Conservation (phyloP, 345 rosid genomes). For the Hevea brasiliensis region DNA sequence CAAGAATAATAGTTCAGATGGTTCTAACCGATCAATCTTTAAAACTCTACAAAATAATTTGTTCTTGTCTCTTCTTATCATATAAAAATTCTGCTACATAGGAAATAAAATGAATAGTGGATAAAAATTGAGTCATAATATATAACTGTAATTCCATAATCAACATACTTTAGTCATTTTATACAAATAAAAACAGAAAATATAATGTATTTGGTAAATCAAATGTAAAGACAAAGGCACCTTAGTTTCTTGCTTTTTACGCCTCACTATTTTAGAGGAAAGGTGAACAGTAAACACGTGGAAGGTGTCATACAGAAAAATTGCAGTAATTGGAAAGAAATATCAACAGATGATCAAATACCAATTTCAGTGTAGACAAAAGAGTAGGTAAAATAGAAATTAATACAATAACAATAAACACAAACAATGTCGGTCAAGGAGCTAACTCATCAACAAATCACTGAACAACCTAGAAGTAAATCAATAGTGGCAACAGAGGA, state of each 20-base stretch:
- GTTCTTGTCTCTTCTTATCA: constrained; percentile 81
- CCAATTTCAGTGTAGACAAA: neutral
- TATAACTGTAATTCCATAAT: no score
- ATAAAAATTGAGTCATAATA: neutral
- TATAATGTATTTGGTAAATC: no score
- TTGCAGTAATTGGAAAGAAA: no score
- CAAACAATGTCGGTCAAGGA: neutral
- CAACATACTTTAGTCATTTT: no score
- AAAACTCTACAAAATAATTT: constrained; percentile 66
- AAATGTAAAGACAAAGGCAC: no score
- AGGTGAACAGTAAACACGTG: no score
- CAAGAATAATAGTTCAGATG: constrained; percentile 61
- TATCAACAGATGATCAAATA: neutral
- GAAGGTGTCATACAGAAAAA: no score
- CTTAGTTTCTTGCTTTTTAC: no score
- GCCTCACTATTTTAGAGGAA: no score
- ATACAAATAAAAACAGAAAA: no score
- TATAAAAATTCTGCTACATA: constrained; percentile 67
- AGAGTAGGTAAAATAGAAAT: neutral
- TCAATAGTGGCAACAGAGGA: neutral
- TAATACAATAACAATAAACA: neutral
- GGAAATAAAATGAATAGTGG: neutral
- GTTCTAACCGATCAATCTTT: no score
- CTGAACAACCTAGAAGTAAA: neutral
- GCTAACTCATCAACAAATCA: no score